Base-by-base conservation (phyloP, 2,329 filamentous ascomycete species). In the Penicillium expansum region DNA sequence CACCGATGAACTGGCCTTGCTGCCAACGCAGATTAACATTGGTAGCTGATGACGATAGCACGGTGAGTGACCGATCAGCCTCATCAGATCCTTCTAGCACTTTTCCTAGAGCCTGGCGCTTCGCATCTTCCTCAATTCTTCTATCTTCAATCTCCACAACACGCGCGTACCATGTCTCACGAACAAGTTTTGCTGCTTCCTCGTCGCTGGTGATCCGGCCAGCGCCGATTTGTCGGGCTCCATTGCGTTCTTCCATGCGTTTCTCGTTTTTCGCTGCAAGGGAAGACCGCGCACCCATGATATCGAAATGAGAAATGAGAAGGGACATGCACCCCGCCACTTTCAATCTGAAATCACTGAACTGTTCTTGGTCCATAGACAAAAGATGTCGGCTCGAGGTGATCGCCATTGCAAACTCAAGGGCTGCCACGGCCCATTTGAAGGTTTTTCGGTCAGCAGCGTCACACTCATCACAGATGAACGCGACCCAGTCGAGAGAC, bases 321-420 rank as follows among this genome's bases (percentile, higher is more conserved):
- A 99, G 83, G 20, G 91, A 92, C 94, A 99, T 99, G 74, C 94
- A 99, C 0, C 93, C 93, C 9, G 92, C 92, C 5, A 99, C 94
- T 74, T 97, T 97, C 56, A 86, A 82, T 43, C 93, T 85, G 60
- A 99, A 80, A 61, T 83, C 86, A 6, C 87, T 84, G 71, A 96
- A 99, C 69, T 99, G 93, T 39, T 89, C 85, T 57, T 96, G 91
- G 39, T 88, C 91, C 58, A 99, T 86, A 0, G 88, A 90, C n/a
- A 99, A 77, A 47, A 99, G 95, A 67, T 96, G 92, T 57, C 92
- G 88, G 11, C 94, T 94, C 51, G 91, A 85, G 0, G 94, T 99
- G 88, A 97, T 97, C 64, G 89, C 86, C 92, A 97, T 97, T 52
- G 92, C 91, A 71, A 97, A 96, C 71, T 99, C 94, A 13, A 99